phyloP scores from a whole-genome alignment of 2,329 filamentous ascomycete species.

The Amauroascus verrucosus region DNA sequence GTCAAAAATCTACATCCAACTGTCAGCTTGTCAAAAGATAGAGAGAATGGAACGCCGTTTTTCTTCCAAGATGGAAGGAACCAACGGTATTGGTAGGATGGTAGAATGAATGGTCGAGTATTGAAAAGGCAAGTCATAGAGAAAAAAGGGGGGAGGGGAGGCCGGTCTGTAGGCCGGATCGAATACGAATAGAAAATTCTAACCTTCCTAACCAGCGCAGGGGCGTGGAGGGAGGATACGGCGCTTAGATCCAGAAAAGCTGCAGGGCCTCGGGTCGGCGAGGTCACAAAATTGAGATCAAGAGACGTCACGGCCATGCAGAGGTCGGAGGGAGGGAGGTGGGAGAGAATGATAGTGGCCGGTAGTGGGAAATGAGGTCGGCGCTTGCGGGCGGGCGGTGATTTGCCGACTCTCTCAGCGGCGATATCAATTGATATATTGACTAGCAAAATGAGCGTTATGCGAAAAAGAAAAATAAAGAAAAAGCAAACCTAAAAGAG shows the following conservation, averaged over 20 bases:
- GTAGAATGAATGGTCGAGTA: neutral
- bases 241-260: neutral
- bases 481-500: neutral
- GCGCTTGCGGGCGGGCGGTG: neutral
- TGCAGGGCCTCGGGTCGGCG: neutral
- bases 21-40: neutral
- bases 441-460: neutral
- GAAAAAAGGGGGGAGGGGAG: neutral
- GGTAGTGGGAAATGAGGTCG: neutral
- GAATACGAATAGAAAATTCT: neutral
- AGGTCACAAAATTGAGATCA: neutral
- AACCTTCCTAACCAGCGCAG: neutral
- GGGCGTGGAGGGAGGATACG: no score
- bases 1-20: neutral
- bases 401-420: neutral
- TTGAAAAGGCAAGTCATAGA: neutral
- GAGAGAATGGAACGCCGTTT: neutral
- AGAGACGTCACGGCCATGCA: conserved; percentile 3
- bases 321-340: neutral
- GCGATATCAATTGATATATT: neutral
- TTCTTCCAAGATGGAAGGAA: neutral
- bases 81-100: neutral
- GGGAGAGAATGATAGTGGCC: neutral
- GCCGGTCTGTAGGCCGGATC: neutral
- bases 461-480: conserved; percentile 1